Evolutionary conservation across 2,329 filamentous ascomycete species (phyloP), one percentile per base, ranked within the genome.

Genomic region (Epichloe brachyelytri): DNA sequence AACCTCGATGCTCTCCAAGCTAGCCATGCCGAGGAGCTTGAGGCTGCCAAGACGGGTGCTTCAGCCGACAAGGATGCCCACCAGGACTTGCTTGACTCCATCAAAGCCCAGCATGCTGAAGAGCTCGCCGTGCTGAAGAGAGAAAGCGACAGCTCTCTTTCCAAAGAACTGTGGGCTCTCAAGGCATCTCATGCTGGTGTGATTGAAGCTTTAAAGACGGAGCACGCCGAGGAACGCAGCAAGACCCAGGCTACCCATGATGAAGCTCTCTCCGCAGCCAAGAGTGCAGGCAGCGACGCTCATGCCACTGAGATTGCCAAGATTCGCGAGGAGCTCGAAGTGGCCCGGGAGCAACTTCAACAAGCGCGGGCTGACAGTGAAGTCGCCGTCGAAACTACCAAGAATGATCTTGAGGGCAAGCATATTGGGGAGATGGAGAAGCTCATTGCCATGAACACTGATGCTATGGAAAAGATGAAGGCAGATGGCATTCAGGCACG

Each of bases 11-110:
- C 75, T 2, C 64, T 84, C 45, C 74, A 71, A 53, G 73, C 75
- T 10, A 76, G 71, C 56, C 76, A 83, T 57, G 76, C 76, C 5
- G 76, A 80, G 66, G 78, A 78, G 59, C 61, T 83, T 10, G 77
- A 81, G 62, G 65, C 65, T 36, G 76, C 77, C 48, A 78, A 79
- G 68, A 75, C 71, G 49, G 69, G 67, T 46, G 71, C 72, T 15
- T 72, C 72, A 39, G 68, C 73, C 19, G 75, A 77, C 48, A 67
- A 71, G 54, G 71, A 77, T 33, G 63, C 71, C 22, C 71, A 76
- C 45, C 55, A 74, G 7, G 64, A 66, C 30, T 75, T 80, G 57
- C 63, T 82, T 2, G 73, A 81, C 39, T 60, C 71, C n/a, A 65
- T 82, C 26, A 78, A 80, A 60, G 69, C 71, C 15, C 75, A 63